Evolutionary conservation across 1,284 basidiomycete genomes (phyloP).

Genomic region (Papiliotrema laurentii): DNA sequence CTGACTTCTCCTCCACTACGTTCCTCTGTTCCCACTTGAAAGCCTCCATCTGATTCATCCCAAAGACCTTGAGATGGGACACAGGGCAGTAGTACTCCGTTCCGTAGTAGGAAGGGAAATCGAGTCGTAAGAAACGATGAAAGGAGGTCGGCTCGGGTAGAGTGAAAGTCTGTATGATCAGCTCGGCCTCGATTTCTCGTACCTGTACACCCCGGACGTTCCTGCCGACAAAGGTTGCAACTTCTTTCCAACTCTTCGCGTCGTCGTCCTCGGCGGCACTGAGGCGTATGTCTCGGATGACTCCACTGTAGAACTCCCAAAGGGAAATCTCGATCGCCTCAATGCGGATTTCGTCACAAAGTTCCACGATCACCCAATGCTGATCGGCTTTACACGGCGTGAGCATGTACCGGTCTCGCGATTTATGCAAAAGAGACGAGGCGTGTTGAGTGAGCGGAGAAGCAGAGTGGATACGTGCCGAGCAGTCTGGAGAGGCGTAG

Average conservation of each 20-base stretch:
- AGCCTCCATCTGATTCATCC: conserved; percentile 92
- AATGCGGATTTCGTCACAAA: conserved; percentile 94
- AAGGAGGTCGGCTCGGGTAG: conserved; percentile 63
- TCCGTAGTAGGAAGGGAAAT: conserved; percentile 91
- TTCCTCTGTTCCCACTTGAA: conserved; percentile 75
- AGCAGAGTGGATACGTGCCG: conserved; percentile 79
- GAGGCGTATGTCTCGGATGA: conserved; percentile 87
- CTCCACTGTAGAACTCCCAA: conserved; percentile 96
- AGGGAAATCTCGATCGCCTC: conserved; percentile 95
- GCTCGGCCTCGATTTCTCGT: conserved; percentile 24
- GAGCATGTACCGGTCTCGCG: conserved; percentile 95
- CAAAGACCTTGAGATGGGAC: conserved; percentile 87
- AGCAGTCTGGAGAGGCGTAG: conserved; percentile 89
- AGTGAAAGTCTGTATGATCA: conserved; percentile 59
- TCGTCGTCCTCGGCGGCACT: conserved; percentile 73
- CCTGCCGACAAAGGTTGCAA: conserved; percentile 74
- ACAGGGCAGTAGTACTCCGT: conserved; percentile 96
- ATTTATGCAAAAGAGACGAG: conserved; percentile 77
- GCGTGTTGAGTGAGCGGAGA: conserved; percentile 80
- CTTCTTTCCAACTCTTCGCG: conserved; percentile 51
- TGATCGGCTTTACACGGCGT: conserved; percentile 71
- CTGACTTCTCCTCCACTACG: conserved; percentile 7
- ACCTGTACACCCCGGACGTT: conserved; percentile 92
- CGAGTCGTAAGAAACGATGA: conserved; percentile 89
- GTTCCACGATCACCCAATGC: conserved; percentile 89